phyloP scores from a whole-genome alignment of 2,329 filamentous ascomycete genomes.

The Alternaria sp. region DNA sequence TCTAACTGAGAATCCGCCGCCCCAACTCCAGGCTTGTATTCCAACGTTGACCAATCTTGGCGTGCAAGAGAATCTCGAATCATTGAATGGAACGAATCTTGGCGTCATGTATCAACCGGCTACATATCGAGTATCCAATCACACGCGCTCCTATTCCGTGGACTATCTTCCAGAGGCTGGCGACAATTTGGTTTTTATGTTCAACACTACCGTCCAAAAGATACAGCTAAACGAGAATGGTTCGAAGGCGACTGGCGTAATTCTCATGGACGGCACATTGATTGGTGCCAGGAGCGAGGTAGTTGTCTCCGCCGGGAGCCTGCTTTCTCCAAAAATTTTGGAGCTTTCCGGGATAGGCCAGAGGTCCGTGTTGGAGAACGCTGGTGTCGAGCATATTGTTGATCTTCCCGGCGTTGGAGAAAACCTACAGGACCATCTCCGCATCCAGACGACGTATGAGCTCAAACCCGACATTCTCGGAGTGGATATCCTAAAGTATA shows the following conservation, averaged over 20 bases:
- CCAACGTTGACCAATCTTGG: conserved; percentile 56
- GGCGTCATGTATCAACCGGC: conserved; percentile 58
- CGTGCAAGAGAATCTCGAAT: conserved; percentile 49
- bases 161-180: conserved; percentile 51
- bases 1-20: conserved; percentile 51
- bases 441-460: conserved; percentile 26
- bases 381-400: conserved; percentile 19
- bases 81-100: conserved; percentile 57
- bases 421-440: conserved; percentile 31
- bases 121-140: conserved; percentile 55
- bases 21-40: conserved; percentile 53
- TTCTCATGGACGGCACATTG: conserved; percentile 24
- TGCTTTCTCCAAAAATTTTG: conserved; percentile 26
- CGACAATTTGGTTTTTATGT: conserved; percentile 50
- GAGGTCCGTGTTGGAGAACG: conserved; percentile 9
- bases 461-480: conserved; percentile 20
- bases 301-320: conserved; percentile 26
- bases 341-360: conserved; percentile 31
- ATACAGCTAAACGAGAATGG: conserved; percentile 38
- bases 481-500: conserved; percentile 26
- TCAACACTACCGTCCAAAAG: conserved; percentile 45
- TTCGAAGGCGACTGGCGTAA: conserved; percentile 32
- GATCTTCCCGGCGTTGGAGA: conserved; percentile 29
- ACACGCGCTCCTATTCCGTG: conserved; percentile 57
- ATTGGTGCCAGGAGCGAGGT: conserved; percentile 38